Conservation (phyloP, 1,139 yeast species). For the Hansenula lynferdii region DNA sequence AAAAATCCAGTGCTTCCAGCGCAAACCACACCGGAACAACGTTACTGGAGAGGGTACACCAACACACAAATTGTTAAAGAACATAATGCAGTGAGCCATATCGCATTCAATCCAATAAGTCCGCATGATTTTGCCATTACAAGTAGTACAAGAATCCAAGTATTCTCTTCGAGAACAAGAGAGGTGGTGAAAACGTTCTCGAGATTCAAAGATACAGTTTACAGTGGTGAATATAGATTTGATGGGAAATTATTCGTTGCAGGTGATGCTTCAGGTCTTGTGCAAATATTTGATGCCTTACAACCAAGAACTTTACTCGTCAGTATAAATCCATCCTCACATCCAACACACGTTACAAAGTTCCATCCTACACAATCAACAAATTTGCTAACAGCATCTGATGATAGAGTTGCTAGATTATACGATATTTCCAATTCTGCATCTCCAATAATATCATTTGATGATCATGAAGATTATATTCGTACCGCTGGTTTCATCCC, state of each 20-base stretch:
- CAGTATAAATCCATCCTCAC: constrained; percentile 73
- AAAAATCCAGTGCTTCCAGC: constrained; percentile 76
- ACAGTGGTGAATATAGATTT: constrained; percentile 73
- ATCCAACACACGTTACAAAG: constrained; percentile 93
- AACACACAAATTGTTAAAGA: constrained; percentile 91
- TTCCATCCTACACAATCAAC: constrained; percentile 74
- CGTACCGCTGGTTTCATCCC: constrained; percentile 81
- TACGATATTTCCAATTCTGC: constrained; percentile 83
- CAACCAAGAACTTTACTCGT: constrained; percentile 77
- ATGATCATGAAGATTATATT: constrained; percentile 84
- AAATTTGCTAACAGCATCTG: constrained; percentile 82
- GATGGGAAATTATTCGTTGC: constrained; percentile 86
- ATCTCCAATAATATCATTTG: constrained; percentile 62
- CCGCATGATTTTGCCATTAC: constrained; percentile 96
- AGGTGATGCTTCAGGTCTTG: constrained; percentile 84
- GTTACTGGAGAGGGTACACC: constrained; percentile 80
- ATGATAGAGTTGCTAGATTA: constrained; percentile 79
- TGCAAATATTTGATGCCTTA: constrained; percentile 76
- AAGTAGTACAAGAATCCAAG: constrained; percentile 86
- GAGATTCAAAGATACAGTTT: constrained; percentile 87
- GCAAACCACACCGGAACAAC: constrained; percentile 88
- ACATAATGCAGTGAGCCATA: constrained; percentile 85
- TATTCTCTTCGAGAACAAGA: constrained; percentile 88
- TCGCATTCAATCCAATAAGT: constrained; percentile 77
- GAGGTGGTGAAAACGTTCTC: constrained; percentile 88